Evolutionary conservation across 768 basidiomycete genomes (phyloP).

Genomic region (Rhodosporidiobolus sp.): DNA sequence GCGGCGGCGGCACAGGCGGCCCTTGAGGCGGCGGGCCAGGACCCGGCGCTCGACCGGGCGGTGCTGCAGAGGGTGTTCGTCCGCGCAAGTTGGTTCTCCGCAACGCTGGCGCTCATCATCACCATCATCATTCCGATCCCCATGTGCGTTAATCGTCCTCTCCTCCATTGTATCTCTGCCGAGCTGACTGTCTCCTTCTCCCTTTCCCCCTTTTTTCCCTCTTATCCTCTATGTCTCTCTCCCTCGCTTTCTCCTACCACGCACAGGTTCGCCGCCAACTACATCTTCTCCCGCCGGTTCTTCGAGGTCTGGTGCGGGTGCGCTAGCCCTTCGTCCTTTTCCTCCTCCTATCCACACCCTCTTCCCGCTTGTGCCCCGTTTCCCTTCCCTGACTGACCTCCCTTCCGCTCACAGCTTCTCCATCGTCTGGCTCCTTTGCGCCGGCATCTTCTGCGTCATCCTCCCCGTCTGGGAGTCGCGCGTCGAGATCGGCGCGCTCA

Average conservation of each 20-base stretch:
- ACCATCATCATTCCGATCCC: slow-evolving; percentile 12
- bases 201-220: not conserved
- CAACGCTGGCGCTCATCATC: slow-evolving; percentile 41
- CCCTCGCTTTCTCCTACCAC: slow-evolving; percentile 68
- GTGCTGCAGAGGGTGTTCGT: slow-evolving; percentile 21
- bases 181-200: not conserved
- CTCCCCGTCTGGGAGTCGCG: slow-evolving; percentile 86
- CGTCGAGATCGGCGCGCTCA: slow-evolving; percentile 61
- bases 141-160: not conserved
- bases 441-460: slow-evolving; percentile 46
- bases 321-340: not conserved
- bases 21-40: not conserved
- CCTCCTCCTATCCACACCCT: slow-evolving; percentile 47
- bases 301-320: slow-evolving; percentile 71
- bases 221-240: slow-evolving; percentile 10
- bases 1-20: not conserved
- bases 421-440: slow-evolving; percentile 20
- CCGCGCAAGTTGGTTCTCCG: slow-evolving; percentile 21
- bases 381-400: not conserved
- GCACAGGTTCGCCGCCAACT: slow-evolving; percentile 77
- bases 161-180: not conserved
- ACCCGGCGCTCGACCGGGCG: slow-evolving; percentile 9
- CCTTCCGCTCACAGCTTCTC: not conserved
- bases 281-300: slow-evolving; percentile 64
- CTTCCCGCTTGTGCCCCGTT: too few species aligned